Evolutionary conservation across 2,329 filamentous ascomycete species (phyloP).

Genomic region (Xylariales sp.): DNA sequence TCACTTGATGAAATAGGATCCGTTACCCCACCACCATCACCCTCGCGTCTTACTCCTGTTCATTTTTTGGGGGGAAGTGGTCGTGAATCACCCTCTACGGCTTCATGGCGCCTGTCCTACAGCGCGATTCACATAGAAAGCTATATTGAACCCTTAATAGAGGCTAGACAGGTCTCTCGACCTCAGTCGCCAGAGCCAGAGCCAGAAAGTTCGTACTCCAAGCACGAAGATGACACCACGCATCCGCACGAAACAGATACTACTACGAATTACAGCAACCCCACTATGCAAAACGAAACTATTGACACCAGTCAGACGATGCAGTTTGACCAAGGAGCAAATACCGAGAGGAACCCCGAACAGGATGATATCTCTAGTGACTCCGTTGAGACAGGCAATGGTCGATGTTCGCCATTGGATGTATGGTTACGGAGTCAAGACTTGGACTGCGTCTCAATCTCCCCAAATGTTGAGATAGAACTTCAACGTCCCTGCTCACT

Average conservation of each 20-base stretch:
- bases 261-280: conserved; percentile 13
- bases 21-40: conserved; percentile 39
- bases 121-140: conserved; percentile 45
- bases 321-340: conserved; percentile 5
- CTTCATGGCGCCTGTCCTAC: conserved; percentile 48
- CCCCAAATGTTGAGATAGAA: conserved; percentile 40
- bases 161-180: conserved; percentile 12
- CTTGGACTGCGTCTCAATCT: conserved; percentile 38
- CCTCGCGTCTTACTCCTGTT: conserved; percentile 42
- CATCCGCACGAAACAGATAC: conserved; percentile 16
- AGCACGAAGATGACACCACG: conserved; percentile 10
- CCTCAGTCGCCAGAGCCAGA: conserved; percentile 31
- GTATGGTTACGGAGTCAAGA: conserved; percentile 49
- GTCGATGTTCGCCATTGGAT: conserved; percentile 46
- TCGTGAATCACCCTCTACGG: conserved; percentile 43
- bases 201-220: conserved; percentile 9
- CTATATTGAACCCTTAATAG: conserved; percentile 40
- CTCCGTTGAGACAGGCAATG: conserved; percentile 34
- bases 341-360: conserved; percentile 8
- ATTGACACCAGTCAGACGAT: conserved; percentile 19
- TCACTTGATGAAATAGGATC: conserved; percentile 36
- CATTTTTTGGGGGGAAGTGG: conserved; percentile 36
- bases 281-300: conserved; percentile 24
- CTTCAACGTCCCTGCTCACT: conserved; percentile 26
- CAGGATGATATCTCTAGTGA: conserved; percentile 19